Evolutionary conservation across 768 basidiomycete genomes (phyloP), one percentile per base, ranked within the genome.

Genomic region (Rhodosporidiobolus odoratus): DNA sequence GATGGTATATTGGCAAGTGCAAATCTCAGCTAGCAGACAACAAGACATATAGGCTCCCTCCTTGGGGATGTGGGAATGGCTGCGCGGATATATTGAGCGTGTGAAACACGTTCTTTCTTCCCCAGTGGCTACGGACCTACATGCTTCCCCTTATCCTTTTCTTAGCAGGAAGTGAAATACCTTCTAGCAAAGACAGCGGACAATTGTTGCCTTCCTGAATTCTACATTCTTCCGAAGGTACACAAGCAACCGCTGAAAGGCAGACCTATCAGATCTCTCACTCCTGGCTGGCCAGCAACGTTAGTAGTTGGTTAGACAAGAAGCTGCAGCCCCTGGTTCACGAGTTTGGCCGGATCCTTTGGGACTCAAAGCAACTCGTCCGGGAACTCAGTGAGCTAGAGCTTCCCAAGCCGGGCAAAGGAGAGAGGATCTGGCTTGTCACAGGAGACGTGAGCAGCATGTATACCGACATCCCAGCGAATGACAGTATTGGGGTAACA

Each of bases 201-300:
- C 27, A 50, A 50, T n/a, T 50, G 48, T 50, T n/a, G 23, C 48
- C 48, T 50, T 50, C 48, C 48, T n/a, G 48, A 50, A n/a, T 50
- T 50, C 25, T 50, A 50, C 23, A 50, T 50, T 23, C 48, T 50
- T n/a, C 48, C 48, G 48, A 50, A 50, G 48, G 48, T 50, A 9
- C 48, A 50, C 48, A 50, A 50, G 25, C 8, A 9, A 23, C 48
- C 48, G 48, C 48, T 50, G 48, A 50, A 50, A 50, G 48, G 48
- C 19, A 12, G 48, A n/a, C 48, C 48, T 50, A 15, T 50, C 48
- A 50, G 19, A 16, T n/a, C 48, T 50, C 48, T n/a, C 48, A 50
- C 25, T 50, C 48, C 25, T 50, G 48, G 48, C 48, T 50, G 8
- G 27, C 48, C 9, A 50, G 48, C 48, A 50, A 50, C 48, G 48